These are phyloP conservation scores for Dispira parvispora DNA, from an alignment of 192 early-diverging fungal species.

Conservation along the genomic window DNA sequence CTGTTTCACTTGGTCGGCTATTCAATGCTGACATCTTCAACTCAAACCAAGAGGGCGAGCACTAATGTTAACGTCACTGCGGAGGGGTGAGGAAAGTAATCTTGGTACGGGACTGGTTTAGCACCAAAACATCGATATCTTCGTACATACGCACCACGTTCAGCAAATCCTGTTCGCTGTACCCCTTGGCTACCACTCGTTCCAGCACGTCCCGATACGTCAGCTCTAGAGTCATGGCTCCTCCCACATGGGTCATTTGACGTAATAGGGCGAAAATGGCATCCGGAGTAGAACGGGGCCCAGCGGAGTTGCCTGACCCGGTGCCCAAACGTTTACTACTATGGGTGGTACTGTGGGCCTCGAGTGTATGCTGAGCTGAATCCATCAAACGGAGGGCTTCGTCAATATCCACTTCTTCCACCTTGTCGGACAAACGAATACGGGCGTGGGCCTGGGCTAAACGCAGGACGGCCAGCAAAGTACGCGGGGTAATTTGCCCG, in stretches of 20 bases:
- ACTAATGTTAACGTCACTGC: not conserved
- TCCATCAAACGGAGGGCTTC: slow-evolving; percentile 80
- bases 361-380: slow-evolving; percentile 74
- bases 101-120: slow-evolving; percentile 37
- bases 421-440: slow-evolving; percentile 47
- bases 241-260: slow-evolving; percentile 44
- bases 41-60: not conserved
- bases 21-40: not conserved
- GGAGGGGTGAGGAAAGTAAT: slow-evolving; percentile 26
- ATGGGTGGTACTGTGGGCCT: slow-evolving; percentile 31
- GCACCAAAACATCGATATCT: slow-evolving; percentile 55
- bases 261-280: slow-evolving; percentile 68
- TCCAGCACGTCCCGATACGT: slow-evolving; percentile 46
- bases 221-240: slow-evolving; percentile 32
- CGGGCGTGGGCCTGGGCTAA: slow-evolving; percentile 70
- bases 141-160: slow-evolving; percentile 55
- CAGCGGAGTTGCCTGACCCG: slow-evolving; percentile 19
- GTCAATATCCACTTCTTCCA: slow-evolving; percentile 59
- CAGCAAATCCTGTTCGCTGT: slow-evolving; percentile 54
- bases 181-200: slow-evolving; percentile 58
- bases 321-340: slow-evolving; percentile 8
- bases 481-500: slow-evolving; percentile 38
- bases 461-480: slow-evolving; percentile 73
- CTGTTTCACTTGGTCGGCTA: not conserved
- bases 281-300: slow-evolving; percentile 32